phyloP scores from a whole-genome alignment of 2,329 filamentous ascomycete species.

The Leptosphaerulina australis region DNA sequence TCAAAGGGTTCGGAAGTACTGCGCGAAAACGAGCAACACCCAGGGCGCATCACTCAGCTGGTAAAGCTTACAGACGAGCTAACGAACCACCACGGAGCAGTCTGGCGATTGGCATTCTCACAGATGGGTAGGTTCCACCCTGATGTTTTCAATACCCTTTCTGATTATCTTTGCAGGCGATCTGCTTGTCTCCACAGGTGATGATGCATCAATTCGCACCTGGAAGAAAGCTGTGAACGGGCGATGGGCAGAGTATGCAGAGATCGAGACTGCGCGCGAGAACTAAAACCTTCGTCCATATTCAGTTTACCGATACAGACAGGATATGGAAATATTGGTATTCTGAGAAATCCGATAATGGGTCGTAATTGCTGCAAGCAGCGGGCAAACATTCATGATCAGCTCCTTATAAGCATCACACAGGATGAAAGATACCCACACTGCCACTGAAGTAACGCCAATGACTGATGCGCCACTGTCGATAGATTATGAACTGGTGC shows the following conservation, averaged over 20 bases:
- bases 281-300: slow-evolving; percentile 19
- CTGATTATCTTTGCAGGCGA: slow-evolving; percentile 62
- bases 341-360: not conserved
- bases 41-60: slow-evolving; percentile 70
- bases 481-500: slow-evolving; percentile 9
- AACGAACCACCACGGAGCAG: slow-evolving; percentile 70
- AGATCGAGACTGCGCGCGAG: slow-evolving; percentile 52
- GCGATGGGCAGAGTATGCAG: slow-evolving; percentile 56
- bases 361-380: not conserved
- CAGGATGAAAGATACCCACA: not conserved
- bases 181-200: slow-evolving; percentile 75
- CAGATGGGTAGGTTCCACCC: slow-evolving; percentile 49
- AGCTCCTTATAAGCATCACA: not conserved
- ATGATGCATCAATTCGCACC: slow-evolving; percentile 67
- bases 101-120: slow-evolving; percentile 75
- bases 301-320: not conserved
- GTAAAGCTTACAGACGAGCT: slow-evolving; percentile 69
- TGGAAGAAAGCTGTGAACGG: slow-evolving; percentile 58
- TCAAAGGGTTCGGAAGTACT: slow-evolving; percentile 54
- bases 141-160: not conserved
- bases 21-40: slow-evolving; percentile 61
- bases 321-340: not conserved
- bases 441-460: not conserved
- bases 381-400: not conserved
- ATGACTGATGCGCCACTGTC: not conserved